Evolutionary conservation across 306 rosid genomes (phyloP).

Genomic region (Acacia acuminata): DNA sequence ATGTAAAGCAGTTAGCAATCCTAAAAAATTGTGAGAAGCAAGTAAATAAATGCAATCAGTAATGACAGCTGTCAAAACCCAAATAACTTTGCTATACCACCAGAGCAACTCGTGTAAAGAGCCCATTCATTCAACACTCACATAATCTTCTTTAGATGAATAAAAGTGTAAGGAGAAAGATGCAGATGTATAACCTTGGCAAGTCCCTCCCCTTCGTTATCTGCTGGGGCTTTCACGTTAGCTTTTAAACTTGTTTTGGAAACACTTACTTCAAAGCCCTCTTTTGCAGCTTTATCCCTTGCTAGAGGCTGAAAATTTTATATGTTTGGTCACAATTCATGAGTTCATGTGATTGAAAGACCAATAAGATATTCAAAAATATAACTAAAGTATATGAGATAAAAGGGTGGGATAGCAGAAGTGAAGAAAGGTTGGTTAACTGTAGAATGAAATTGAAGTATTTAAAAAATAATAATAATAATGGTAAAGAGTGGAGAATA

Average conservation of each 20-base stretch:
- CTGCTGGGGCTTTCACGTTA: constrained; percentile 84
- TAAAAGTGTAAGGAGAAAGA: neutral
- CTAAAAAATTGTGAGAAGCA: neutral
- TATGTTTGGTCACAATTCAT: constrained; percentile 15
- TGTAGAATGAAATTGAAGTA: constrained; percentile 5
- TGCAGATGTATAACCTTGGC: constrained; percentile 57
- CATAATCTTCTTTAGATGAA: neutral
- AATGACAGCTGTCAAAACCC: neutral
- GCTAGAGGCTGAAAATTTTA: constrained; percentile 72
- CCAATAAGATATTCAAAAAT: neutral
- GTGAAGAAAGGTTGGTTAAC: neutral
- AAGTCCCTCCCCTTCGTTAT: constrained; percentile 83
- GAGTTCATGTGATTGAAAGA: neutral
- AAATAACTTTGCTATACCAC: neutral
- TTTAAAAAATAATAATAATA: neutral
- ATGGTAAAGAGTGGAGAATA: constrained; percentile 11
- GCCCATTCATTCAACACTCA: neutral
- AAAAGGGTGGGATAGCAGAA: neutral
- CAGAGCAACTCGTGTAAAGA: neutral
- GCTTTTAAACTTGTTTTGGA: constrained; percentile 89
- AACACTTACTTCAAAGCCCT: constrained; percentile 67
- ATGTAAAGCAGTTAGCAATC: constrained; percentile 27
- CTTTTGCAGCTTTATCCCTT: constrained; percentile 66
- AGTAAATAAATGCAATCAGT: constrained; percentile 15
- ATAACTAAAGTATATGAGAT: neutral